Evolutionary conservation across 2,329 filamentous ascomycete genomes (phyloP), one percentile per base, ranked within the genome.

Genomic region (Lasiodiplodia gonubiensis): DNA sequence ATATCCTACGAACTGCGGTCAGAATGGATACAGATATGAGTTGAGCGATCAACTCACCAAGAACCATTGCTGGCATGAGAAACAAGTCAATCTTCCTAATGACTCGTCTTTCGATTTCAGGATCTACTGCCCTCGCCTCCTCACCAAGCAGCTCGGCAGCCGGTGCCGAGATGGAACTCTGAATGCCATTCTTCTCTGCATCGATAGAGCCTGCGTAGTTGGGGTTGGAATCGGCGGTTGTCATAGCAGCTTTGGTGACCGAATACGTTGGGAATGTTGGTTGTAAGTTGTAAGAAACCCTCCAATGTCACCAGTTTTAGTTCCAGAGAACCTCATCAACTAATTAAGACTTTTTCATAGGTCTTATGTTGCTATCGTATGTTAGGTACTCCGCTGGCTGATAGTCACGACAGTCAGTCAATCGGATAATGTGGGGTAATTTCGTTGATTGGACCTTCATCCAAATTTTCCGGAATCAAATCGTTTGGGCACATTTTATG

Each of bases 31-130:
- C 27, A 23, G 49, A 16, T 23, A n/a, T 21, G 11, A 35, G 21
- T 18, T 18, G 42, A 12, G 8, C 14, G 35, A 37, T 10, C 35
- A 48, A 68, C 73, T 14, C 72, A 79, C 78, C 78, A 21, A 79
- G 69, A 30, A 80, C 72, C 89, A 92, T 92, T 14, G 86, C 84
- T 0, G 90, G 90, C 39, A 92, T 90, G 52, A 92, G 77, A 69
- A 89, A 89, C 70, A 82, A 78, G 71, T 92, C 89, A 63, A 91
- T 90, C 78, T 91, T 92, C 55, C 86, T 81, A 23, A 91, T 77
- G 7, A 89, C 88, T 54, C 85, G 82, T 21, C 80, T 83, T 67
- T 85, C 85, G 0, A 88, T 76, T 0, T 75, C 79, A 0, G 86
- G 84, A 71, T 90, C 88, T 54, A 37, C 37, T 35, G 52, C 10